Percentiles rank a stretch among this genome's conserved stretches.
These are phyloP conservation scores for Oleoguttula mirabilis DNA, from an alignment of 495 filamentous ascomycete species.

Conservation along the genomic window DNA sequence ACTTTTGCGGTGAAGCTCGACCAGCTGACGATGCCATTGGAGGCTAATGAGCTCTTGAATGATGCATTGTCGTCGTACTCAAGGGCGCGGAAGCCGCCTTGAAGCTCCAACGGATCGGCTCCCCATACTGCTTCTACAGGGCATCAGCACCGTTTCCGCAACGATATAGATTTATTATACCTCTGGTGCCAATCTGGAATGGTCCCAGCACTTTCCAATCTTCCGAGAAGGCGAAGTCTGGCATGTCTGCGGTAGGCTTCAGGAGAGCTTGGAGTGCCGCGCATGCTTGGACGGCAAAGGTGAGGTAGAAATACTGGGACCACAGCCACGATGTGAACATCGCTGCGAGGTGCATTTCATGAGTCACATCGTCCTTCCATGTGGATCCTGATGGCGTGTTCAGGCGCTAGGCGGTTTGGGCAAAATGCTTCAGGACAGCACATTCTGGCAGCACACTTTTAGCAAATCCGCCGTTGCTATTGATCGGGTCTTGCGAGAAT, in stretches of 20 bases:
- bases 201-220: constrained; percentile 46
- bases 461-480: too few relatives aligned
- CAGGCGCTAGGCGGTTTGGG: too few relatives aligned
- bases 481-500: too few relatives aligned
- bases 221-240: constrained; percentile 33
- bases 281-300: too few relatives aligned
- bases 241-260: neutral
- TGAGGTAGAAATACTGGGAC: too few relatives aligned
- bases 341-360: too few relatives aligned
- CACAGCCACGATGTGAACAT: too few relatives aligned
- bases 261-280: constrained; percentile 2
- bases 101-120: constrained; percentile 43
- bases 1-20: constrained; percentile 23
- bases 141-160: neutral
- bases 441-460: too few relatives aligned
- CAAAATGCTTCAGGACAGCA: too few relatives aligned
- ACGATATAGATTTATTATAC: constrained; percentile 26
- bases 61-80: constrained; percentile 28
- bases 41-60: constrained; percentile 39
- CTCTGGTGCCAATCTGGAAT: constrained; percentile 50
- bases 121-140: constrained; percentile 46
- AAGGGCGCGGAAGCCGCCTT: constrained; percentile 41
- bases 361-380: too few relatives aligned
- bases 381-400: too few relatives aligned
- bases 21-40: constrained; percentile 41